These are phyloP conservation scores for Hypoxylon rubiginosum DNA, from an alignment of 2,329 filamentous ascomycete genomes.

Conservation along the genomic window DNA sequence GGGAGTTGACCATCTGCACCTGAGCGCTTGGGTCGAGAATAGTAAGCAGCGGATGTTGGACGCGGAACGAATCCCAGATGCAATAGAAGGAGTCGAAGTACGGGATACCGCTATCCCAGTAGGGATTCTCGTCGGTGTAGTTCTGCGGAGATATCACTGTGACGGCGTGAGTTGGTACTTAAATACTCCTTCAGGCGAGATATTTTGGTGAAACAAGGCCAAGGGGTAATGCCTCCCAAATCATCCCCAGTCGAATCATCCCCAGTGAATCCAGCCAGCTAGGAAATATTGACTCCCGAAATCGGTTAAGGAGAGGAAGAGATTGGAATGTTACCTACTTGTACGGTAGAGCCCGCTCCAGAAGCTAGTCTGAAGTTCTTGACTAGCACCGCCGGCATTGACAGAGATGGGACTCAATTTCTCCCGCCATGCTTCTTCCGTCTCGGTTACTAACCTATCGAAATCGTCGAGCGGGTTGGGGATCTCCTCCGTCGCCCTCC, in stretches of 20 bases:
- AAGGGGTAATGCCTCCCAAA: neutral
- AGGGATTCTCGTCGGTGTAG: slow-evolving; percentile 74
- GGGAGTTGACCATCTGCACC: slow-evolving; percentile 71
- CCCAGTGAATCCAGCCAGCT: neutral
- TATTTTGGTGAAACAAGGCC: neutral
- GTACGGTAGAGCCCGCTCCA: slow-evolving; percentile 73
- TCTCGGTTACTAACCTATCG: slow-evolving; percentile 61
- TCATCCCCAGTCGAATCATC: no score
- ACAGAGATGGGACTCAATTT: slow-evolving; percentile 69
- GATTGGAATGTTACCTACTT: neutral
- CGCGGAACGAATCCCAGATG: slow-evolving; percentile 75
- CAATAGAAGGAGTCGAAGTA: slow-evolving; percentile 71
- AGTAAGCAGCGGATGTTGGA: slow-evolving; percentile 73
- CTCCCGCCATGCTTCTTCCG: slow-evolving; percentile 67
- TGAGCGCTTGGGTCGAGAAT: slow-evolving; percentile 72
- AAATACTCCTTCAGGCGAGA: neutral
- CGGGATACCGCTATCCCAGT: slow-evolving; percentile 72
- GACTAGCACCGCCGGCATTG: slow-evolving; percentile 62
- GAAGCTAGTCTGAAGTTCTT: slow-evolving; percentile 67
- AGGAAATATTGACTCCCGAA: neutral
- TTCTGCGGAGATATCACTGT: slow-evolving; percentile 75
- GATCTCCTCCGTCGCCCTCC: slow-evolving; percentile 72
- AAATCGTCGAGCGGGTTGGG: slow-evolving; percentile 71
- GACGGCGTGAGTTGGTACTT: neutral
- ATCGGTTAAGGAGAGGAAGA: neutral